phyloP scores from a whole-genome alignment of 345 rosid genomes.

The Adansonia digitata region DNA sequence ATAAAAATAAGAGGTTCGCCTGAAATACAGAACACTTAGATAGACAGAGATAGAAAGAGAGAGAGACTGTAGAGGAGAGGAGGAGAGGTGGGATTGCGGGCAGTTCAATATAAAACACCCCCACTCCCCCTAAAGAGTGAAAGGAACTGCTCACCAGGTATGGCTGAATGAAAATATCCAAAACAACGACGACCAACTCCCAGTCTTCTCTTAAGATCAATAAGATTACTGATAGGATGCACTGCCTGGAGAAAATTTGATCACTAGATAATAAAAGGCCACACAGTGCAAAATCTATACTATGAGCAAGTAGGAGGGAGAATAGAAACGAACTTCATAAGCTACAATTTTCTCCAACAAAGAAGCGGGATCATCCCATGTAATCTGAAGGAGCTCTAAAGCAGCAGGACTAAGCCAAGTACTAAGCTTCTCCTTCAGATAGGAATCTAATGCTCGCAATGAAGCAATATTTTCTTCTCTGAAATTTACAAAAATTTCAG shows the following conservation, averaged over 20 bases:
- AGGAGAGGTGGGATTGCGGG: neutral
- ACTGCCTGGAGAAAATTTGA: constrained; percentile 53
- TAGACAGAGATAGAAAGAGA: neutral
- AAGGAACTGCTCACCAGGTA: constrained; percentile 59
- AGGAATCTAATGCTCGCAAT: constrained; percentile 66
- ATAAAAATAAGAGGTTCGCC: constrained; percentile 98
- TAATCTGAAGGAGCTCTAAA: constrained; percentile 85
- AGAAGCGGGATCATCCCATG: constrained; percentile 93
- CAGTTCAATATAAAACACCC: neutral
- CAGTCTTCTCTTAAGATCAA: constrained; percentile 88
- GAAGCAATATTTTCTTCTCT: constrained; percentile 72
- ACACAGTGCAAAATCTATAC: neutral
- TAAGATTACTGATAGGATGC: constrained; percentile 87
- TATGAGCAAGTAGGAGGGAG: neutral
- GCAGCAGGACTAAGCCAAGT: constrained; percentile 94
- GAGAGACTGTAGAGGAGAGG: too few relatives aligned
- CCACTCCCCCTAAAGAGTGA: neutral
- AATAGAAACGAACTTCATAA: constrained; percentile 54
- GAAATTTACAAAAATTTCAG: constrained; percentile 14
- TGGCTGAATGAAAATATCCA: constrained; percentile 85
- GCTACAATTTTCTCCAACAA: constrained; percentile 94
- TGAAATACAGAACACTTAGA: constrained; percentile 17
- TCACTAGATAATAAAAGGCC: constrained; percentile 6
- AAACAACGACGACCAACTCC: constrained; percentile 88
- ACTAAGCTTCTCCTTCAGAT: constrained; percentile 75